Evolutionary conservation across 306 rosid species (phyloP).

Genomic region (Prunus persica): DNA sequence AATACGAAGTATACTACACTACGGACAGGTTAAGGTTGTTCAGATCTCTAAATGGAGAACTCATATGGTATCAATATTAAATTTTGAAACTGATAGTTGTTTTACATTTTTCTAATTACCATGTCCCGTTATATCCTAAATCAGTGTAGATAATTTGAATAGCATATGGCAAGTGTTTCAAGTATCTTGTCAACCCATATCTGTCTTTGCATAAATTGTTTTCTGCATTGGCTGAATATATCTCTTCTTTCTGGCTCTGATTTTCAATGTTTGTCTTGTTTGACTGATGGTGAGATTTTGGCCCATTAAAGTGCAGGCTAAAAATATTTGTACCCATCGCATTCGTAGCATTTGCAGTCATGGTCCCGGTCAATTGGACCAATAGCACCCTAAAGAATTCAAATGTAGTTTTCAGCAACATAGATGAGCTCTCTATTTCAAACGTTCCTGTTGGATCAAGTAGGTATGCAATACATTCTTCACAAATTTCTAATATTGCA

Average conservation of each 20-base stretch:
- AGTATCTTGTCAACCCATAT: background rate
- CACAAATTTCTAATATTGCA: background rate
- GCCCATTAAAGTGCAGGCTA: slow-evolving; percentile 60
- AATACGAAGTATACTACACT: background rate
- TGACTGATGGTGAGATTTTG: slow-evolving; percentile 20
- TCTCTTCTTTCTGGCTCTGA: background rate
- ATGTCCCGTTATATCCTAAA: background rate
- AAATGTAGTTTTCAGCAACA: slow-evolving; percentile 56
- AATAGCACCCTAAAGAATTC: slow-evolving; percentile 67
- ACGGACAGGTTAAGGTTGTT: background rate
- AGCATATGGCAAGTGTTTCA: background rate
- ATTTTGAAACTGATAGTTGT: no score
- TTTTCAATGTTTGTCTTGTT: slow-evolving; percentile 3
- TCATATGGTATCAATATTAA: background rate
- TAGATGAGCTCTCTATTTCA: slow-evolving; percentile 93
- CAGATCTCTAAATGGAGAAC: background rate
- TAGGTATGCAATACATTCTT: slow-evolving; percentile 45
- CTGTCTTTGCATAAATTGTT: background rate
- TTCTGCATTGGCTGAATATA: background rate
- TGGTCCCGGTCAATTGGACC: slow-evolving; percentile 97
- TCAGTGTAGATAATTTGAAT: background rate
- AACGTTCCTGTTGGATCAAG: slow-evolving; percentile 75
- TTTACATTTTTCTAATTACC: background rate
- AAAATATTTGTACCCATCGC: slow-evolving; percentile 85
- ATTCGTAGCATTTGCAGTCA: slow-evolving; percentile 68